Base-by-base conservation (phyloP, 495 filamentous ascomycete genomes). In the Penicillium dipodomyicola region DNA sequence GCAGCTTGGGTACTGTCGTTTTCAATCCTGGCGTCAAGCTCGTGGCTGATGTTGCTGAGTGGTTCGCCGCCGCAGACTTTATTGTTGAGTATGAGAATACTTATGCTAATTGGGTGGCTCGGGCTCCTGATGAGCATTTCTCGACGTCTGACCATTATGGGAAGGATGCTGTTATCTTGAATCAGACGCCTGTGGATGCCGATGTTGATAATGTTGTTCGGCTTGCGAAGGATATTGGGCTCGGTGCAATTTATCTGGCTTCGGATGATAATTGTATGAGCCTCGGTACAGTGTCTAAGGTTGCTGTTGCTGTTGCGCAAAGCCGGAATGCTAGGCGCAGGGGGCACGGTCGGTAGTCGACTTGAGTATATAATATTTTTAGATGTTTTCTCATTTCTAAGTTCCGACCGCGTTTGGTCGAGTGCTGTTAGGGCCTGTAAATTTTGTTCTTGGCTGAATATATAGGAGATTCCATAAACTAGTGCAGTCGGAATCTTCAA, bases 21-120 rank as follows among this genome's bases (percentile, higher is more conserved):
- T 65, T 65, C 54, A 67, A 67, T 37, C 65, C 65, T 0, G 65
- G 65, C 8, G 49, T 60, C 15, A 62, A 50, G 11, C 37, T 67
- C 1, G 48, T 57, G 19, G 48, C 44, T 2, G 56, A 49, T 27
- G 52, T 59, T 17, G 53, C 43, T 6, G 35, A 29, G 40, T 67
- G 64, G 52, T 65, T 65, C 33, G 45, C 48, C 4, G 57, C 65
- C 0, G 65, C 65, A 0, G 55, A 62, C 12, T 48, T 67, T 15
- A 61, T 67, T 40, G 62, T 67, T 1, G 62, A 67, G 42, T 65
- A 52, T 52, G 65, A 67, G 44, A 59, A 63, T n/a, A 52, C 59
- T 2, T 67, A 65, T 32, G 37, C 41, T n/a, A 47, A 42, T 20
- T 67, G 65, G 65, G n/a, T 33, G 5, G 32, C 50, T 2, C 2